These are phyloP conservation scores for Diaporthe vexans DNA, from an alignment of 2,329 filamentous ascomycete species.

Conservation along the genomic window DNA sequence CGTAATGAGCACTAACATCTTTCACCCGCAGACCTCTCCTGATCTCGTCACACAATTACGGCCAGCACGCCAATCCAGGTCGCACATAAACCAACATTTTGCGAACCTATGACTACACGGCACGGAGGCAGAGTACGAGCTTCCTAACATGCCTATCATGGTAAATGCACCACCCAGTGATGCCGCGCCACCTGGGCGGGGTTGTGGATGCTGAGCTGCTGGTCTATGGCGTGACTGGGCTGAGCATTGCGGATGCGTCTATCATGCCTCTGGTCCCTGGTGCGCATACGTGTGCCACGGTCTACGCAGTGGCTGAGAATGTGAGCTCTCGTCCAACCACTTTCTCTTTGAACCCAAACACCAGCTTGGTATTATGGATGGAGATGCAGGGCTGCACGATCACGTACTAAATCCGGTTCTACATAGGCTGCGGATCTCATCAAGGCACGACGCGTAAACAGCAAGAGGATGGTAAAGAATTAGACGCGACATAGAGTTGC, in stretches of 20 bases:
- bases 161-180: neutral
- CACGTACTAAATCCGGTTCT: neutral
- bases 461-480: neutral
- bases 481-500: neutral
- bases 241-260: constrained; percentile 37
- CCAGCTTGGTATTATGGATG: neutral
- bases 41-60: neutral
- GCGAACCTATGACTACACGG: neutral
- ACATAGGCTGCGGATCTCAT: constrained; percentile 1
- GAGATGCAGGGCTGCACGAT: too few species aligned
- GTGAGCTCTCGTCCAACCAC: neutral
- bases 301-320: constrained; percentile 38
- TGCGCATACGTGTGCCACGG: constrained; percentile 23
- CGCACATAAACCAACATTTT: neutral
- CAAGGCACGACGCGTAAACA: neutral
- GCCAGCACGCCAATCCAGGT: neutral
- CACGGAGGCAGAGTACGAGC: neutral
- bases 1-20: neutral
- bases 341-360: neutral
- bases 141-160: neutral
- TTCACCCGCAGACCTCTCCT: too few species aligned
- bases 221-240: constrained; percentile 33
- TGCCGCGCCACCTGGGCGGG: constrained; percentile 24
- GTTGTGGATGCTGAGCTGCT: constrained; percentile 30
- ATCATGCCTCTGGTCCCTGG: constrained; percentile 33